A percentile compares a stretch with the other conserved stretches of the same genome.
Evolutionary conservation across 148 eudicot species (phyloP).

Genomic region (Camellia granthamiana): DNA sequence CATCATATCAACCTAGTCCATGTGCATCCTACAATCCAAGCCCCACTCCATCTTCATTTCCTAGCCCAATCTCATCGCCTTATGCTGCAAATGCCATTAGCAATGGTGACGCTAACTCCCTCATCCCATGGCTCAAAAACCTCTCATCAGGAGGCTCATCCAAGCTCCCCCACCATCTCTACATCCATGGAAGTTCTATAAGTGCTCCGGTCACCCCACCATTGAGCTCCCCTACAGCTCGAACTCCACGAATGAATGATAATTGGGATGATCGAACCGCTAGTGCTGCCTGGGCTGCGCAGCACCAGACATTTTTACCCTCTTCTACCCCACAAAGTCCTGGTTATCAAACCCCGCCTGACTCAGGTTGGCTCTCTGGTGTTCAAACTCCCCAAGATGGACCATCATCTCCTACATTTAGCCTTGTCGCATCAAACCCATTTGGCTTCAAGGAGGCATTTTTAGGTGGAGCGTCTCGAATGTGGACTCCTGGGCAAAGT

Average conservation of each 20-base stretch:
- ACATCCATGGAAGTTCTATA: constrained; percentile 71
- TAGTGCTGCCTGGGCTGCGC: constrained; percentile 61
- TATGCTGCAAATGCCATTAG: constrained; percentile 36
- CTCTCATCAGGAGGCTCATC: constrained; percentile 72
- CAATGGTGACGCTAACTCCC: constrained; percentile 68
- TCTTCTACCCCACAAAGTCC: constrained; percentile 86
- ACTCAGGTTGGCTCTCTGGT: constrained; percentile 75
- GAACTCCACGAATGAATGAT: constrained; percentile 67
- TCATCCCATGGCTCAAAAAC: constrained; percentile 95
- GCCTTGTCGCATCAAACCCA: constrained; percentile 76
- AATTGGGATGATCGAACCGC: constrained; percentile 57
- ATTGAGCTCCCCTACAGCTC: constrained; percentile 78
- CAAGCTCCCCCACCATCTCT: constrained; percentile 64
- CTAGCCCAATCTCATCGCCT: constrained; percentile 66
- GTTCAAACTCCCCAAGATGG: constrained; percentile 66
- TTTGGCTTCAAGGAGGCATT: constrained; percentile 65
- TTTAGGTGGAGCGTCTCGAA: constrained; percentile 60
- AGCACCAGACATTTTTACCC: constrained; percentile 54
- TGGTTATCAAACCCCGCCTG: constrained; percentile 58
- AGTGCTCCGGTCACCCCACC: constrained; percentile 99
- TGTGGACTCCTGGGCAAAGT: constrained; percentile 99
- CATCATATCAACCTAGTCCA: constrained; percentile 87
- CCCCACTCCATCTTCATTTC: constrained; percentile 79
- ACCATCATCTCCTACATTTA: constrained; percentile 83
- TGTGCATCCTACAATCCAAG: constrained; percentile 85